These are phyloP conservation scores for Suhomyces chickasaworum DNA, from an alignment of 1,139 yeast genomes.

Conservation along the genomic window DNA sequence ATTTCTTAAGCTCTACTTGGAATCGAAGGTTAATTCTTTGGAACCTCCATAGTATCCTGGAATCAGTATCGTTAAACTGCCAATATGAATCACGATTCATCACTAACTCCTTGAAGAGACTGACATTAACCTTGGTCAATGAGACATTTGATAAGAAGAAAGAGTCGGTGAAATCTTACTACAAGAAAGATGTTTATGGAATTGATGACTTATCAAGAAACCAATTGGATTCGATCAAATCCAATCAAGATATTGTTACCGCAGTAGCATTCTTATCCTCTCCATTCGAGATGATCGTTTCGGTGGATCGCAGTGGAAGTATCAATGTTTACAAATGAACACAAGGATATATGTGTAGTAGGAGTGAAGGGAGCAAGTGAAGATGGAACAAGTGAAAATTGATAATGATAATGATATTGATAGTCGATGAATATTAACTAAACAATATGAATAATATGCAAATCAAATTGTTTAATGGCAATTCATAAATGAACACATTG, in stretches of 20 bases:
- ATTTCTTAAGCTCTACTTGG: conserved; percentile 31
- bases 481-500: too few species aligned
- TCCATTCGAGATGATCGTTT: conserved; percentile 64
- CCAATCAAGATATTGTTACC: conserved; percentile 52
- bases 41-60: conserved; percentile 29
- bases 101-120: conserved; percentile 12
- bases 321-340: conserved; percentile 55
- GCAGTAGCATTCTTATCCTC: conserved; percentile 46
- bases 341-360: background rate
- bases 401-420: too few species aligned
- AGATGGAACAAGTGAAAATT: too few species aligned
- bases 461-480: too few species aligned
- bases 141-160: conserved; percentile 15
- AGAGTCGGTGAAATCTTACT: conserved; percentile 6
- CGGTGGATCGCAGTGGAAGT: conserved; percentile 65
- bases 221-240: conserved; percentile 11
- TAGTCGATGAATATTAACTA: too few species aligned
- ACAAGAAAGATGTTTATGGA: conserved; percentile 12
- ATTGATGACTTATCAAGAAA: conserved; percentile 11
- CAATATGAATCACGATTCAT: conserved; percentile 16
- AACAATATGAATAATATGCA: too few species aligned
- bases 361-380: too few species aligned
- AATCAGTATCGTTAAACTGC: conserved; percentile 27
- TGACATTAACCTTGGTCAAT: conserved; percentile 13
- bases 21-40: conserved; percentile 36